These are phyloP conservation scores for Aspergillus phoenicis DNA, from an alignment of 2,329 filamentous ascomycete species.

Conservation along the genomic window DNA sequence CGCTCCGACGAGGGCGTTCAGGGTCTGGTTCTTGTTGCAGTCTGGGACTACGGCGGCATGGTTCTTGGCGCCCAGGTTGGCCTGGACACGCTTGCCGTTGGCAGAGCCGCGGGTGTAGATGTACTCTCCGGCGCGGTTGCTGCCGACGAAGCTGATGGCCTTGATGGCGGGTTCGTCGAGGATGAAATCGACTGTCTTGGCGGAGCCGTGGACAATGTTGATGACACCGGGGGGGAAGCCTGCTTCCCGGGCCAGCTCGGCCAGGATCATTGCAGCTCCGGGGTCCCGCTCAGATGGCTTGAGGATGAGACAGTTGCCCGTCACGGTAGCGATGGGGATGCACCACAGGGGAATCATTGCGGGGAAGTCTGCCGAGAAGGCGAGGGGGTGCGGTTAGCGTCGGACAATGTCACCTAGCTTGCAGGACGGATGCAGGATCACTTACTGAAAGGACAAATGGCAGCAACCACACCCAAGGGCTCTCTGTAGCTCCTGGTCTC, in stretches of 20 bases:
- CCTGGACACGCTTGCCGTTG: slow-evolving; percentile 70
- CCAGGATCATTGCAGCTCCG: slow-evolving; percentile 67
- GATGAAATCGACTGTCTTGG: slow-evolving; percentile 69
- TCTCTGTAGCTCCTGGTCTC: slow-evolving; percentile 68
- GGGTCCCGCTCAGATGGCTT: slow-evolving; percentile 69
- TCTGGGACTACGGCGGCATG: slow-evolving; percentile 68
- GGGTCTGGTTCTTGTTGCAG: slow-evolving; percentile 68
- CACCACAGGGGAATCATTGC: slow-evolving; percentile 72
- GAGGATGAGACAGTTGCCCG: slow-evolving; percentile 65
- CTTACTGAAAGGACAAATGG: slow-evolving; percentile 68
- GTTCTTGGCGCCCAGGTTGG: slow-evolving; percentile 71
- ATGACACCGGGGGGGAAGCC: slow-evolving; percentile 67
- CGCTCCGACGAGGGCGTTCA: slow-evolving; percentile 68
- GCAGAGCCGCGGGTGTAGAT: slow-evolving; percentile 69
- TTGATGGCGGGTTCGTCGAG: slow-evolving; percentile 69
- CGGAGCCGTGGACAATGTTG: slow-evolving; percentile 67
- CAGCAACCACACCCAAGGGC: slow-evolving; percentile 65
- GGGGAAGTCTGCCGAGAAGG: slow-evolving; percentile 58
- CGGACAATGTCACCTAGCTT: slow-evolving; percentile 3
- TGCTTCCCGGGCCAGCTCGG: slow-evolving; percentile 64
- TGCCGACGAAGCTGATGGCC: slow-evolving; percentile 69
- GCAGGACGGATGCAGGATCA: slow-evolving; percentile 15
- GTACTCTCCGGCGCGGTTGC: slow-evolving; percentile 70
- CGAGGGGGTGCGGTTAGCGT: slow-evolving; percentile 22
- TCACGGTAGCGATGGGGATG: slow-evolving; percentile 66